These are phyloP conservation scores for Claviceps lovelessii DNA, from an alignment of 2,329 filamentous ascomycete species.

Conservation along the genomic window DNA sequence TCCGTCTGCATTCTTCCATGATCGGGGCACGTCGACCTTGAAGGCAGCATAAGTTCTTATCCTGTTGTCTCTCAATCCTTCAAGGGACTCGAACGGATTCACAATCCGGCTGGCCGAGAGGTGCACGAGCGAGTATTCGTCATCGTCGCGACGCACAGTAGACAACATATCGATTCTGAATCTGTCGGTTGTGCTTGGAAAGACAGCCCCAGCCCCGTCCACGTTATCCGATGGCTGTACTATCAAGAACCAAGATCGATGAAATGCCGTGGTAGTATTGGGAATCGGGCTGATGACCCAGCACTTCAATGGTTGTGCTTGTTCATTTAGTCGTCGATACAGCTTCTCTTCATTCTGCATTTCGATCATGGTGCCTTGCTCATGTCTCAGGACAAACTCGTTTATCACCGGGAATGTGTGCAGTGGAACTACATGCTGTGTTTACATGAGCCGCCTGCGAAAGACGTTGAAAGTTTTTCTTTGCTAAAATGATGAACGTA, in stretches of 20 bases:
- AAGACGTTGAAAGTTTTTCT: background rate
- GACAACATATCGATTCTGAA: constrained; percentile 16
- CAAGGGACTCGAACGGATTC: constrained; percentile 18
- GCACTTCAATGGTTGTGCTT: constrained; percentile 8
- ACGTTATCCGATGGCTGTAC: constrained; percentile 12
- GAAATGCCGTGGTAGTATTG: constrained; percentile 15
- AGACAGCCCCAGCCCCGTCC: constrained; percentile 7
- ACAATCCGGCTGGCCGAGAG: constrained; percentile 13
- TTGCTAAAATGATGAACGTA: background rate
- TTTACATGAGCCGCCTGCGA: background rate
- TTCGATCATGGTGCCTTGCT: constrained; percentile 20
- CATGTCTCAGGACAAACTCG: constrained; percentile 15
- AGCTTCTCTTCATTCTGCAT: constrained; percentile 17
- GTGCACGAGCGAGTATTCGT: constrained; percentile 13
- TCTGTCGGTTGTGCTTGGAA: constrained; percentile 15
- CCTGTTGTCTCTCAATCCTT: background rate
- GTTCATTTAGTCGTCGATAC: constrained; percentile 15
- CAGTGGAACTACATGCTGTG: constrained; percentile 5
- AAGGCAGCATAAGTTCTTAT: constrained; percentile 17
- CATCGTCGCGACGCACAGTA: constrained; percentile 9
- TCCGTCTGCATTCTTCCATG: constrained; percentile 14
- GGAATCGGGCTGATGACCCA: constrained; percentile 20
- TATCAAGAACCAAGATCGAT: constrained; percentile 19
- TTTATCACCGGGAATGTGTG: constrained; percentile 11
- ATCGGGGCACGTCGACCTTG: constrained; percentile 20